Base-by-base conservation (phyloP, 1,284 basidiomycete genomes). In the Pholiota adiposa region DNA sequence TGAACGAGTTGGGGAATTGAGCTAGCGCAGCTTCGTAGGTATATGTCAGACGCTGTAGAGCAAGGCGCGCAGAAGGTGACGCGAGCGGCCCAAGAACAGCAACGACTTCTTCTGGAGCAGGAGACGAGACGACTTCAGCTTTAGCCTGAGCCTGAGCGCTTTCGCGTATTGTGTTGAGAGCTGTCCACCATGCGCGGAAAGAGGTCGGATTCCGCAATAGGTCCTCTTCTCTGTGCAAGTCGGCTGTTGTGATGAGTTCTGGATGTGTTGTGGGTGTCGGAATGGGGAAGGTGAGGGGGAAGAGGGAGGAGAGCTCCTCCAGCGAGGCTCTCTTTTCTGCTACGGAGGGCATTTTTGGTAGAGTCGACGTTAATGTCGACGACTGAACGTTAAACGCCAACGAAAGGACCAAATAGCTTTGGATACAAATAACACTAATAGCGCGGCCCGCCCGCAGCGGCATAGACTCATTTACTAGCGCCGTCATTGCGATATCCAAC, bases 191-290 rank as follows among this genome's bases (percentile, higher is more conserved):
- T 66, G 92, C 87, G 31, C 93, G 87, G 73, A 96, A 92, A 59
- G 96, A 97, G 60, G 86, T 85, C 2, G 94, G 93, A 75, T 98
- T 98, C 63, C 94, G 87, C 33, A 96, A 80, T n/a, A 99, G 84
- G 75, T 99, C 97, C 75, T 99, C 96, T 78, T 98, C 97, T 44
- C 94, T 88, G 62, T 89, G 83, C 34, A 98, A 74, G 75, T 98
- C 96, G 53, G 86, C 82, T 29, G 87, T 75, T 2, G 89, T 83
- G 65, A 98, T 83, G 54, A 98, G 82, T 59, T 89, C 80, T 16
- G 90, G 82, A 69, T 96, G 88, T 1, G 87, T 91, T 50, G 83
- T 77, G 8, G 96, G 95, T 7, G 85, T 90, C 11, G 97, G 97
- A 51, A 90, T 80, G 9, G 97, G 96, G 53, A 85, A 83, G 4